Conservation (phyloP, 192 early-diverging fungal species). For the Coemansia sp. region DNA sequence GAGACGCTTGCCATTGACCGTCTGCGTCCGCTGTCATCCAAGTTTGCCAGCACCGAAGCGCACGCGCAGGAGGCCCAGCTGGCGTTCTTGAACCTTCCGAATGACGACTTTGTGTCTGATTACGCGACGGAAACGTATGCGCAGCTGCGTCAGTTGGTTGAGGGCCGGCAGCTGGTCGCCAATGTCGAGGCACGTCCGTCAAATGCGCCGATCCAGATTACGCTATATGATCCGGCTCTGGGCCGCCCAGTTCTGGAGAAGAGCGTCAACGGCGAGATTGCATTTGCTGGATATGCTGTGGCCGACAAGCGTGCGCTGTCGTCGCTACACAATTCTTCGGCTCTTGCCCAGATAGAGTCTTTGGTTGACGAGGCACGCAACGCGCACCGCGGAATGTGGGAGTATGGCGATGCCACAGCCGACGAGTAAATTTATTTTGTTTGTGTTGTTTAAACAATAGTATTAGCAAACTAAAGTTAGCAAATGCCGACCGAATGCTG, state of each 20-base stretch:
- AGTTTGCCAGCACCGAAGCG: conserved; percentile 67
- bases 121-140: conserved; percentile 76
- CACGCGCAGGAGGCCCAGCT: conserved; percentile 83
- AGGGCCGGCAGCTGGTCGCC: conserved; percentile 66
- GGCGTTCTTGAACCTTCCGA: conserved; percentile 73
- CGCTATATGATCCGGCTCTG: conserved; percentile 63
- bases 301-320: conserved; percentile 42
- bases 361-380: conserved; percentile 41
- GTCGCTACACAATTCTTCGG: conserved; percentile 29
- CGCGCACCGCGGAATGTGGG: conserved; percentile 46
- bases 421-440: conserved; percentile 23
- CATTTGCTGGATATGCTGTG: conserved; percentile 63
- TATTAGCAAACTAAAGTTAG: no score
- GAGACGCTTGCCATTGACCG: conserved; percentile 72
- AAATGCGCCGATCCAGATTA: conserved; percentile 59
- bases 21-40: conserved; percentile 70
- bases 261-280: conserved; percentile 68
- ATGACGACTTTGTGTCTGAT: conserved; percentile 58
- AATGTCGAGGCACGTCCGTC: conserved; percentile 67
- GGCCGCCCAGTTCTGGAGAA: conserved; percentile 61
- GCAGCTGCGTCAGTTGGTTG: conserved; percentile 65
- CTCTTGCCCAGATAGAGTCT: conserved; percentile 33
- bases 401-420: conserved; percentile 43
- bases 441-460: no score
- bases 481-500: no score